A percentile compares a stretch with the other conserved stretches of the same genome.
phyloP scores from a whole-genome alignment of 108 stramenopile species.

The Schizochytrium sp. region DNA sequence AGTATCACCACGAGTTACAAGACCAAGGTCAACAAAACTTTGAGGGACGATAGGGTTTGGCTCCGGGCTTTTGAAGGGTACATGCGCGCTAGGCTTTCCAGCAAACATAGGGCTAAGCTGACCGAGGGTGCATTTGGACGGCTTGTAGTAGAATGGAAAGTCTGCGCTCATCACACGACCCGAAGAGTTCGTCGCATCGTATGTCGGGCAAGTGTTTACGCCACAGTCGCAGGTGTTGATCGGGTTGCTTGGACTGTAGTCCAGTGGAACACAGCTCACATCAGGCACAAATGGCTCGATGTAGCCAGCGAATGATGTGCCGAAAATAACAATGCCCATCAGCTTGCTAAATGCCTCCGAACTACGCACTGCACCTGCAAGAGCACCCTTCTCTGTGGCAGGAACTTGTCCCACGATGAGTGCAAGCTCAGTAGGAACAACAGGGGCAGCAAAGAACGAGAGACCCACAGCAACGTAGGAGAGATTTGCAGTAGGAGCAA shows the following conservation, averaged over 20 bases:
- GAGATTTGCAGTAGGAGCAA: constrained; percentile 51
- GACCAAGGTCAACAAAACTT: neutral
- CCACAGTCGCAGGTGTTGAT: constrained; percentile 53
- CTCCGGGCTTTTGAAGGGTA: neutral
- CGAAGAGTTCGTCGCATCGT: constrained; percentile 20
- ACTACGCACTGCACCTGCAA: constrained; percentile 52
- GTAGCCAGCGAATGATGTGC: constrained; percentile 15
- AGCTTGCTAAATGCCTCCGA: constrained; percentile 58
- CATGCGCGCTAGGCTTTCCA: constrained; percentile 22
- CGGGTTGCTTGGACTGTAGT: constrained; percentile 14
- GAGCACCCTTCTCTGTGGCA: neutral
- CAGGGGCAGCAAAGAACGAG: constrained; percentile 23
- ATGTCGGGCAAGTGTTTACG: constrained; percentile 30
- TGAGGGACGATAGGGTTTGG: neutral
- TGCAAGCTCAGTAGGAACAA: neutral
- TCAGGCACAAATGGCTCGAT: constrained; percentile 17
- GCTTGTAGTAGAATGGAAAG: constrained; percentile 23
- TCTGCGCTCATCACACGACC: neutral
- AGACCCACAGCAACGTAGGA: constrained; percentile 25
- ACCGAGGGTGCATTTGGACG: constrained; percentile 43
- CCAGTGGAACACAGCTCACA: neutral
- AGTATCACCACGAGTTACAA: neutral
- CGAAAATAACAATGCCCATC: constrained; percentile 39
- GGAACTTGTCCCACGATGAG: constrained; percentile 22
- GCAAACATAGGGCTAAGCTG: constrained; percentile 2